Base-by-base conservation (phyloP, 257 asterid species). In the Fraxinus quadrangulata region DNA sequence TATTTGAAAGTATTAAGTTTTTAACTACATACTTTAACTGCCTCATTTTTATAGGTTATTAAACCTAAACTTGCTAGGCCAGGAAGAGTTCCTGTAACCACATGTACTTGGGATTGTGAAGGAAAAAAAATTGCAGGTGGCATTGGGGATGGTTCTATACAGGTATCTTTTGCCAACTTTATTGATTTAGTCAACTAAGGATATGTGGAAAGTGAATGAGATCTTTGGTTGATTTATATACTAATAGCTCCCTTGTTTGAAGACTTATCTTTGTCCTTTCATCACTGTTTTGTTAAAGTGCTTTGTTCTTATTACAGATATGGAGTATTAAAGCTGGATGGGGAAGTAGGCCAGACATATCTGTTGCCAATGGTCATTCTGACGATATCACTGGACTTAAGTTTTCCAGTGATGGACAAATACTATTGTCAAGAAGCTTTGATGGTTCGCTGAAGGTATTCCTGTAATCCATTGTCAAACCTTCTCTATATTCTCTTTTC, bases 311-410 rank as follows among this genome's bases (percentile, higher is more conserved):
- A 81, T 76, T 82, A 74, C 84, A 95, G 97, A 85, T 95, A 82
- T 95, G 99, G 99, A 95, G 85, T 83, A 85, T 91, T 78, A 95
- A 93, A 84, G 89, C 99, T 83, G 98, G 97, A 81, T 95, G 98
- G 99, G 99, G 94, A 79, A 90, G 96, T 88, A 90, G 96, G 83
- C 99, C 99, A 40, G 99, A 93, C 77, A 76, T 84, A 74, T 76
- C 79, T 67, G 84, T 90, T 73, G 83, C 81, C 45, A 79, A 77
- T 56, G 91, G 90, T 67, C 99, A 95, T 86, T 81, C 93, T 17
- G 97, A 95, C 19, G 99, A 95, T 79, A 95, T 95, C 74, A 90
- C 98, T 26, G 90, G 90, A 51, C 87, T 95, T 77, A 93, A 90
- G 84, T 95, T 95, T 82, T 93, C 98, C 34, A 85, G 90, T 81